Evolutionary conservation across 75 land plant species (phyloP).

Genomic region (Isoetes taiwanensis): DNA sequence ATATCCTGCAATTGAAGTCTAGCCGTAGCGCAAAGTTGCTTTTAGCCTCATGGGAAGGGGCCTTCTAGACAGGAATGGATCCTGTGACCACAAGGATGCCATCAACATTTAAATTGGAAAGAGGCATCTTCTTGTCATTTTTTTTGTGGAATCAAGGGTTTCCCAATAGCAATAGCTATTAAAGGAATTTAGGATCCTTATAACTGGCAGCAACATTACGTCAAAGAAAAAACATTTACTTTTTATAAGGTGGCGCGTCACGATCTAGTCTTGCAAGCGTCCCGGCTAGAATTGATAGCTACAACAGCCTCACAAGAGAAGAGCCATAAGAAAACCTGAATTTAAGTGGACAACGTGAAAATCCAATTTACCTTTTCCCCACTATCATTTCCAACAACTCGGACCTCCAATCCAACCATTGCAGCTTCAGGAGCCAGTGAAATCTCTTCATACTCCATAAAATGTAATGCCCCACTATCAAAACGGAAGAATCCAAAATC

Average conservation of each 20-base stretch:
- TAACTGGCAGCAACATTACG: too few species aligned
- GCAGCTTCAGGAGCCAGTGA: conserved; percentile 92
- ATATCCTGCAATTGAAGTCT: too few species aligned
- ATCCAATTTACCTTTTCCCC: conserved; percentile 55
- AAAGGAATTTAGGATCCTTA: too few species aligned
- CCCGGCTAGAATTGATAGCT: conserved; percentile 92
- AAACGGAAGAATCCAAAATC: conserved; percentile 93
- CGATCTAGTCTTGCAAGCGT: conserved; percentile 92
- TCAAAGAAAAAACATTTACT: conserved; percentile 22
- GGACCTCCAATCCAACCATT: conserved; percentile 87
- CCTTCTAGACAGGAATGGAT: too few species aligned
- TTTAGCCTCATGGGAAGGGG: too few species aligned
- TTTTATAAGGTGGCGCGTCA: conserved; percentile 92
- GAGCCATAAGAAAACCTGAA: background rate
- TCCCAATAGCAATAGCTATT: too few species aligned
- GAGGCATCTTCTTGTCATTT: too few species aligned
- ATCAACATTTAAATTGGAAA: too few species aligned
- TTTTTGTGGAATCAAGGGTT: too few species aligned
- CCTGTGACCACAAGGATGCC: too few species aligned
- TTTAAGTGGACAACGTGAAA: background rate
- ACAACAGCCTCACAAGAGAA: conserved; percentile 6
- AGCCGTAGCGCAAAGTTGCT: too few species aligned
- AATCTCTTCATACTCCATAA: conserved; percentile 79
- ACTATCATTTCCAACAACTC: conserved; percentile 97
- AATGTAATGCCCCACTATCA: conserved; percentile 69